Evolutionary conservation across 331 rosid species (phyloP).

Genomic region (Quercus tomentella): DNA sequence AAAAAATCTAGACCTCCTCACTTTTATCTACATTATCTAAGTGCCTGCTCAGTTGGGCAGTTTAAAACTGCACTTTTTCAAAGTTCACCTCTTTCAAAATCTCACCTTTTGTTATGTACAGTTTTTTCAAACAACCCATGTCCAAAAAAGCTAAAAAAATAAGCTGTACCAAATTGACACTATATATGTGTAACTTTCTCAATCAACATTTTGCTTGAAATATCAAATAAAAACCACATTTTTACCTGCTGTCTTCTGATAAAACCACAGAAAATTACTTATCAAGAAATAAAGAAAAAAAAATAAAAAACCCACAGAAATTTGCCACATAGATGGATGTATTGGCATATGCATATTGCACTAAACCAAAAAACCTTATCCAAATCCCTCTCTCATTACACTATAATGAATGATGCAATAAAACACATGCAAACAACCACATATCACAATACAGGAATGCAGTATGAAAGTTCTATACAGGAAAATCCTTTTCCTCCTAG

Average conservation of each 20-base stretch:
- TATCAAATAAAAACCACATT: not conserved
- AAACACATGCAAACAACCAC: not conserved
- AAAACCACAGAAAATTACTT: not conserved
- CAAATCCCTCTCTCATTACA: not conserved
- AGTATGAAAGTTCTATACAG: not conserved
- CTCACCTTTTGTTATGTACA: too few relatives aligned
- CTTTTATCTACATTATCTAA: not conserved
- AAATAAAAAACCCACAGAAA: not conserved
- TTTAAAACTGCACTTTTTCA: too few relatives aligned
- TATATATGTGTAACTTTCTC: not conserved
- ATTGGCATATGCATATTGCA: not conserved
- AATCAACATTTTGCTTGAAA: not conserved
- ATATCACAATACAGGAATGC: not conserved
- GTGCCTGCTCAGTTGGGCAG: not conserved
- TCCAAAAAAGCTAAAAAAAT: too few relatives aligned
- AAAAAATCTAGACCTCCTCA: not conserved
- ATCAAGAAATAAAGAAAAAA: too few relatives aligned
- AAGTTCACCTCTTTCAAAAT: too few relatives aligned
- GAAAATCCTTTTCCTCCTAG: not conserved
- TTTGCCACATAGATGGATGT: not conserved
- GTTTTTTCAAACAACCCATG: too few relatives aligned
- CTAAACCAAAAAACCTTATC: not conserved
- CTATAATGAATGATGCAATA: not conserved
- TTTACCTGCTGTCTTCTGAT: not conserved
- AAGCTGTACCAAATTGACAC: too few relatives aligned